Percentiles rank a stretch among this genome's conserved stretches.
These are phyloP conservation scores for Penicillium capsulatum DNA, from an alignment of 2,329 filamentous ascomycete species.

Conservation along the genomic window DNA sequence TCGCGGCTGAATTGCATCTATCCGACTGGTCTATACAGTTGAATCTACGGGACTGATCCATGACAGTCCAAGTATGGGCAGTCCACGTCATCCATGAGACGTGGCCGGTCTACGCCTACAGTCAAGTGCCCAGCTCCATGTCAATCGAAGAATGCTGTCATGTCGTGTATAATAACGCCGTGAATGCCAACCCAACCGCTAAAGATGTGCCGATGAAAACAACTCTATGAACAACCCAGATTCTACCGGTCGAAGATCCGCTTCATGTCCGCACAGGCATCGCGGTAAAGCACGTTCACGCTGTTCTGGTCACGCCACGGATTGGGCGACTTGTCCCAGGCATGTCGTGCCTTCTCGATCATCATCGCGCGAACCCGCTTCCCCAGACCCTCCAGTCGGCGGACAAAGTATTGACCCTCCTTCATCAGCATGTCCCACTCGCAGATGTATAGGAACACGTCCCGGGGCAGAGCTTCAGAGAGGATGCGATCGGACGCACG, in stretches of 20 bases:
- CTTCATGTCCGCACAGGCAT: constrained; percentile 44
- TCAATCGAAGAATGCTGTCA: too few species aligned
- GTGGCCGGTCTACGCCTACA: too few species aligned
- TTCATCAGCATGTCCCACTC: constrained; percentile 65
- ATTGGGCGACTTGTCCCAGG: constrained; percentile 48
- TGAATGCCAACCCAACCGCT: constrained; percentile 1
- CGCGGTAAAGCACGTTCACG: constrained; percentile 42
- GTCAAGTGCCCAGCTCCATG: too few species aligned
- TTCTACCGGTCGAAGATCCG: constrained; percentile 35
- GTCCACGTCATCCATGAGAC: too few species aligned
- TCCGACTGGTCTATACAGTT: too few species aligned
- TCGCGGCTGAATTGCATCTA: too few species aligned
- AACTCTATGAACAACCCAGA: neutral
- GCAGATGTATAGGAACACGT: constrained; percentile 60
- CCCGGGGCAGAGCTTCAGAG: constrained; percentile 51
- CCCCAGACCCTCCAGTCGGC: constrained; percentile 39
- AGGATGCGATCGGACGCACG: constrained; percentile 54
- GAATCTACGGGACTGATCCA: too few species aligned
- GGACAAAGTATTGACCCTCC: constrained; percentile 50
- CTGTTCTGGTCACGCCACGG: constrained; percentile 44
- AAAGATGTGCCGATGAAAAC: neutral
- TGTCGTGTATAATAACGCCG: neutral
- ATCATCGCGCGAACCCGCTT: constrained; percentile 46
- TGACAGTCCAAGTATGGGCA: too few species aligned
- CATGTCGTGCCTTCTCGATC: constrained; percentile 46